Conservation (phyloP, 2,329 filamentous ascomycete species). For the Monilinia vaccinii-corymbosi region DNA sequence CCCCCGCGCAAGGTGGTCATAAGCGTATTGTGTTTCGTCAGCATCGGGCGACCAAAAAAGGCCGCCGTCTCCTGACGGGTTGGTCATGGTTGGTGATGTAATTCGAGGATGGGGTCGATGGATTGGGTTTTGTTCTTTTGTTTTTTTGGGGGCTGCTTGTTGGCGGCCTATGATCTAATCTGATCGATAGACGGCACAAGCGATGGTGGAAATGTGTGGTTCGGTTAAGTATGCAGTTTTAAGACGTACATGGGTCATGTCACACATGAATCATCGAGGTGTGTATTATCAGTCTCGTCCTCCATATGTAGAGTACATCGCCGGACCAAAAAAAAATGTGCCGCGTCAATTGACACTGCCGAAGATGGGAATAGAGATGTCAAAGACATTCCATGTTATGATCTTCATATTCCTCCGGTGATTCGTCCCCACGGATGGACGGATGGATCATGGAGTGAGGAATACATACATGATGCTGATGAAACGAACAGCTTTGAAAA, state of each 20-base stretch:
- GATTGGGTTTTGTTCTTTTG: not conserved
- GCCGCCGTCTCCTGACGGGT: not conserved
- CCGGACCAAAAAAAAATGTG: too few relatives aligned
- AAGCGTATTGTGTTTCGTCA: not conserved
- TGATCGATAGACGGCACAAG: not conserved
- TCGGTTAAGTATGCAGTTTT: slow-evolving; percentile 4
- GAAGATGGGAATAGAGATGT: not conserved
- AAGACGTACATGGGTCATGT: slow-evolving; percentile 7
- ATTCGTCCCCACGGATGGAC: too few relatives aligned
- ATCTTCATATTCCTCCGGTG: not conserved
- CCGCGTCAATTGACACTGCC: not conserved
- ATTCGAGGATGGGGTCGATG: not conserved
- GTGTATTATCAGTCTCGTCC: not conserved
- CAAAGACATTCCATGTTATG: not conserved
- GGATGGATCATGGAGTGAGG: not conserved
- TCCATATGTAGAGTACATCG: not conserved
- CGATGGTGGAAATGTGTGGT: not conserved
- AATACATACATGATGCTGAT: not conserved
- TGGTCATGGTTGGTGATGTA: not conserved
- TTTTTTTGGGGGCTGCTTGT: not conserved
- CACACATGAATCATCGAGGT: not conserved
- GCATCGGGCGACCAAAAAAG: not conserved
- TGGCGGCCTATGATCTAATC: not conserved
- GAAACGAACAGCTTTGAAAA: not conserved
- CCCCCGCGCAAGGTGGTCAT: not conserved